A percentile compares a stretch with the other conserved stretches of the same genome.
Evolutionary conservation across 2,329 filamentous ascomycete genomes (phyloP).

Genomic region (Rhinocladiella mackenziei): DNA sequence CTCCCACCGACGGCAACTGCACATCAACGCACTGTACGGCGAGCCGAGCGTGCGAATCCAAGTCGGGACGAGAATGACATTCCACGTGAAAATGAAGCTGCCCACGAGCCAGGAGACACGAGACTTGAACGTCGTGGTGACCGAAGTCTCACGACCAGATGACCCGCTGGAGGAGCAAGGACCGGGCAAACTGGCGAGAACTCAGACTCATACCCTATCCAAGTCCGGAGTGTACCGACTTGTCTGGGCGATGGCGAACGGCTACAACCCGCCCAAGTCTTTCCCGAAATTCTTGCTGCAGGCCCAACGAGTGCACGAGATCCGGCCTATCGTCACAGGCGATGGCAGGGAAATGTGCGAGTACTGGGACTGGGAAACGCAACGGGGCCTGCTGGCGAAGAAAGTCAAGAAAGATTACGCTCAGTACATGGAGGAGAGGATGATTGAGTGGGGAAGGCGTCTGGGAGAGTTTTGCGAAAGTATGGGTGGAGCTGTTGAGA

Average conservation of each 20-base stretch:
- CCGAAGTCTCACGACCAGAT: slow-evolving; percentile 27
- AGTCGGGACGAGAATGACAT: slow-evolving; percentile 42
- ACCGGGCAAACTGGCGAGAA: slow-evolving; percentile 24
- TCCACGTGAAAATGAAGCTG: slow-evolving; percentile 43
- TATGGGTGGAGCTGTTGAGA: slow-evolving; percentile 34
- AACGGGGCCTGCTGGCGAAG: slow-evolving; percentile 42
- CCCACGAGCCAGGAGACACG: slow-evolving; percentile 24
- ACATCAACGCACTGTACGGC: slow-evolving; percentile 28
- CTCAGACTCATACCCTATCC: slow-evolving; percentile 27
- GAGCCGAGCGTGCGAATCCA: slow-evolving; percentile 33
- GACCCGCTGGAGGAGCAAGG: slow-evolving; percentile 19
- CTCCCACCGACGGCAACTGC: slow-evolving; percentile 14
- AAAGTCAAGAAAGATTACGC: slow-evolving; percentile 43
- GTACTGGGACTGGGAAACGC: slow-evolving; percentile 41
- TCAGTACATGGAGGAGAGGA: slow-evolving; percentile 35
- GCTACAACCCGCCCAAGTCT: slow-evolving; percentile 34
- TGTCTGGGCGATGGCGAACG: slow-evolving; percentile 35
- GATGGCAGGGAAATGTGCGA: slow-evolving; percentile 37
- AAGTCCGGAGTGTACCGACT: slow-evolving; percentile 28
- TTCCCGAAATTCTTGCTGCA: slow-evolving; percentile 36
- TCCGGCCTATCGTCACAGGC: slow-evolving; percentile 38
- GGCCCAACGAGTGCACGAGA: slow-evolving; percentile 48
- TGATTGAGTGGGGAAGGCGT: slow-evolving; percentile 41
- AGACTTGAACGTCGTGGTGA: slow-evolving; percentile 24
- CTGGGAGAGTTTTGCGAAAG: slow-evolving; percentile 38